Conservation (phyloP, 2,329 filamentous ascomycete genomes). For the Colletotrichum cordylinicola region DNA sequence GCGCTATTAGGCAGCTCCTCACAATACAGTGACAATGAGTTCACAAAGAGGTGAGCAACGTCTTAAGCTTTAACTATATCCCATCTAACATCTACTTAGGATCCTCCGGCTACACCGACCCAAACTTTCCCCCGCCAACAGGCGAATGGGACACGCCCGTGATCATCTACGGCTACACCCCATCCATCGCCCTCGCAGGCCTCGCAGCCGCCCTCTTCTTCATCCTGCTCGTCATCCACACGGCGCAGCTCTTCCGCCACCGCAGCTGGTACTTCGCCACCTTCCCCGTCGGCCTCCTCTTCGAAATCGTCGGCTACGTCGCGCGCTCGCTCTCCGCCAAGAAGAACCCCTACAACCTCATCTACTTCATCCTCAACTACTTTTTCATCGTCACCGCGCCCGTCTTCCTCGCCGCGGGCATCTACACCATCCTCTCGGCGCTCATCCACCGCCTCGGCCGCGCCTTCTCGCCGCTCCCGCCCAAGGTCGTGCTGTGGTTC, state of each 20-base stretch:
- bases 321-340: slow-evolving; percentile 53
- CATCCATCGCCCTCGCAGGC: slow-evolving; percentile 47
- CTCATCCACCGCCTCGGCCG: slow-evolving; percentile 52
- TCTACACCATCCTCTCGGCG: slow-evolving; percentile 59
- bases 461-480: slow-evolving; percentile 48
- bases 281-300: slow-evolving; percentile 46
- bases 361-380: slow-evolving; percentile 64
- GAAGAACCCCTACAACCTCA: slow-evolving; percentile 56
- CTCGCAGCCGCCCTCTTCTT: slow-evolving; percentile 50
- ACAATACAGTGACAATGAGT: neutral
- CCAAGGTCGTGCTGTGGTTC: slow-evolving; percentile 54
- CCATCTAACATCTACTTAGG: slow-evolving; percentile 13
- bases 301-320: slow-evolving; percentile 57
- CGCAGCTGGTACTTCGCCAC: slow-evolving; percentile 53
- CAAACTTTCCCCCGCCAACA: slow-evolving; percentile 55
- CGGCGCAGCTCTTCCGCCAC: slow-evolving; percentile 38
- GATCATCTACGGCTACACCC: slow-evolving; percentile 57
- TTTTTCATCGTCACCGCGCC: slow-evolving; percentile 67
- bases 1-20: neutral
- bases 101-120: slow-evolving; percentile 50
- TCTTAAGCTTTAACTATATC: accelerated
- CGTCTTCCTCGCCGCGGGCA: slow-evolving; percentile 60
- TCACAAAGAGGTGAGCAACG: slow-evolving; percentile 7
- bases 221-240: slow-evolving; percentile 43
- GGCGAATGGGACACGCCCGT: slow-evolving; percentile 50